A percentile compares a stretch with the other conserved stretches of the same genome.
phyloP scores from a whole-genome alignment of 768 basidiomycete genomes.

The Trametes gibbosa region DNA sequence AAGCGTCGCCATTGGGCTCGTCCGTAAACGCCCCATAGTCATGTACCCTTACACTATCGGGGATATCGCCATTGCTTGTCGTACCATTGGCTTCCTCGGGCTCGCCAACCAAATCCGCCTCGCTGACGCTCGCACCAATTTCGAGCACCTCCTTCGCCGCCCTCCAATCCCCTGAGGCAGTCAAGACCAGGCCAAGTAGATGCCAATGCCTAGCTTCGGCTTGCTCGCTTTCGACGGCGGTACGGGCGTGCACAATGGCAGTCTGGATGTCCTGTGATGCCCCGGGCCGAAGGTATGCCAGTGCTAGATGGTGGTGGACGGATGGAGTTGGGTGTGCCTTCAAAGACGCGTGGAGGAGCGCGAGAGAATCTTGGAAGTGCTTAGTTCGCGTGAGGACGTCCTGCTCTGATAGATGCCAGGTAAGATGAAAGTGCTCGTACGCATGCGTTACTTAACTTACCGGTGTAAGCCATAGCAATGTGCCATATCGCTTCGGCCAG shows the following conservation, averaged over 20 bases:
- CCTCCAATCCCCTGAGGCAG: conserved; percentile 73
- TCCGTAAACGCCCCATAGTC: conserved; percentile 2
- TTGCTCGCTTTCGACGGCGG: conserved; percentile 70
- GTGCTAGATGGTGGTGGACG: conserved; percentile 77
- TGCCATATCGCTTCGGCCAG: conserved; percentile 75
- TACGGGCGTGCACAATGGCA: conserved; percentile 64
- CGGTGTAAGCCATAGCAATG: conserved; percentile 64
- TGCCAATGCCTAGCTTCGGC: conserved; percentile 81
- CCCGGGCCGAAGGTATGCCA: conserved; percentile 66
- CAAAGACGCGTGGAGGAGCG: conserved; percentile 48
- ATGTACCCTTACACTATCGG: conserved; percentile 8
- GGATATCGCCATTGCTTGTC: background rate
- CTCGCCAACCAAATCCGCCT: conserved; percentile 37
- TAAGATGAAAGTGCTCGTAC: background rate
- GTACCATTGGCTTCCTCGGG: background rate
- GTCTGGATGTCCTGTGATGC: conserved; percentile 61
- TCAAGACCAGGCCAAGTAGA: conserved; percentile 79
- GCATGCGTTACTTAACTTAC: conserved; percentile 35
- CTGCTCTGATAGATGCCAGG: conserved; percentile 46
- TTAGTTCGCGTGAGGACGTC: conserved; percentile 58
- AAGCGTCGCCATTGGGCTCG: background rate
- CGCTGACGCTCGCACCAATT: conserved; percentile 62
- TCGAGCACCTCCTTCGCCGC: conserved; percentile 77
- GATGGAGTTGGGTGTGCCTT: conserved; percentile 48
- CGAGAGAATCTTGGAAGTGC: conserved; percentile 57